These are phyloP conservation scores for Hyaloraphidium curvatum DNA, from an alignment of 192 early-diverging fungal genomes.

Conservation along the genomic window DNA sequence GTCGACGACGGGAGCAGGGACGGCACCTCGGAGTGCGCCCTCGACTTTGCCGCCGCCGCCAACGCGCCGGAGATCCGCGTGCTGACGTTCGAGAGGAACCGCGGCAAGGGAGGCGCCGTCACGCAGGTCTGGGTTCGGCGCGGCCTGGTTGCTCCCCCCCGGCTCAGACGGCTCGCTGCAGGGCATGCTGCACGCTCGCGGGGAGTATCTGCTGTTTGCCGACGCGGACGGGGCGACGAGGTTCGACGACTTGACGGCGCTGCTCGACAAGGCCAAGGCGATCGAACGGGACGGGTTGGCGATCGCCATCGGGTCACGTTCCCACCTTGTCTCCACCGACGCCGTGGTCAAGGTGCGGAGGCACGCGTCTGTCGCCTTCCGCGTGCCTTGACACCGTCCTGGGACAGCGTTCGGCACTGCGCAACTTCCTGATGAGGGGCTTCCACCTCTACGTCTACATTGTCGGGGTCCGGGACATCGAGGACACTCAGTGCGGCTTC, in stretches of 20 bases:
- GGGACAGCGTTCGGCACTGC: conserved; percentile 66
- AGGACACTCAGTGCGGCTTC: conserved; percentile 97
- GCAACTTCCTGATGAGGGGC: conserved; percentile 83
- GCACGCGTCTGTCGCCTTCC: background rate
- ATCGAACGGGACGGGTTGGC: conserved; percentile 27
- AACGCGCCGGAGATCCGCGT: conserved; percentile 39
- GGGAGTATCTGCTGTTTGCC: conserved; percentile 63
- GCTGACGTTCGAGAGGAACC: conserved; percentile 57
- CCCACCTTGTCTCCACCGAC: conserved; percentile 68
- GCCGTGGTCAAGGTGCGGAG: conserved; percentile 68
- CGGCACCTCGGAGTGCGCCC: conserved; percentile 42
- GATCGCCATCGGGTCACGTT: conserved; percentile 74
- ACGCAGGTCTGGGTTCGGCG: conserved; percentile 37
- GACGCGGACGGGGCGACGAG: conserved; percentile 91
- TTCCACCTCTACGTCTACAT: conserved; percentile 82
- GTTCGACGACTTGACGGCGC: conserved; percentile 62
- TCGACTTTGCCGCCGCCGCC: conserved; percentile 27
- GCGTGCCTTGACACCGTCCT: background rate
- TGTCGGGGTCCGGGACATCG: conserved; percentile 68
- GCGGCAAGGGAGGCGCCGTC: conserved; percentile 87
- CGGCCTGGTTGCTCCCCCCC: background rate
- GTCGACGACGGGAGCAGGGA: conserved; percentile 87
- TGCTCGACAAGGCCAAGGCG: conserved; percentile 22
- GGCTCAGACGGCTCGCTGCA: conserved; percentile 11
- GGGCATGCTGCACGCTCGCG: conserved; percentile 65